phyloP scores from a whole-genome alignment of 2,329 filamentous ascomycete species.

The Trichoderma polysporum region DNA sequence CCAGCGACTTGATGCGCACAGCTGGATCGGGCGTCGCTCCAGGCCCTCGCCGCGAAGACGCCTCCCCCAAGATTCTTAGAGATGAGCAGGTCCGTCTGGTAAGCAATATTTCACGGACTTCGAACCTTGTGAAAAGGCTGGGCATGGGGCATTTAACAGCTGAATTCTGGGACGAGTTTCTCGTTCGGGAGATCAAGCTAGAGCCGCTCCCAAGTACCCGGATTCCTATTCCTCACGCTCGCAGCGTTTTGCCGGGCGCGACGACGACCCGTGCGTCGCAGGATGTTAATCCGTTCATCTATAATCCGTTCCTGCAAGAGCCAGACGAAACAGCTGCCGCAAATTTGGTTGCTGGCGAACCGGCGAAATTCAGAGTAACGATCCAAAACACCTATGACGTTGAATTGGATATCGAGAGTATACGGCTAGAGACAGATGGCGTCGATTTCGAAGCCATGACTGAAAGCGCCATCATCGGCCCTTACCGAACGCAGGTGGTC shows the following conservation, averaged over 20 bases:
- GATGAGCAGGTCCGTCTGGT: conserved; percentile 86
- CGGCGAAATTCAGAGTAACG: conserved; percentile 74
- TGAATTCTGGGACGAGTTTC: conserved; percentile 96
- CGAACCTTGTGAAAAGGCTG: conserved; percentile 71
- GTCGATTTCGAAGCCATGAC: conserved; percentile 66
- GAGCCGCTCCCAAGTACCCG: conserved; percentile 60
- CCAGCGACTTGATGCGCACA: conserved; percentile 77
- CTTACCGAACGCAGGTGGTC: conserved; percentile 79
- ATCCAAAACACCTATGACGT: conserved; percentile 95
- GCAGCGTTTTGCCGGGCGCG: conserved; percentile 52
- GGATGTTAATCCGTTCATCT: conserved; percentile 82
- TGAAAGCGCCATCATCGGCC: conserved; percentile 69
- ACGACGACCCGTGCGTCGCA: conserved; percentile 53
- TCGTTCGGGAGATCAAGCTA: conserved; percentile 75
- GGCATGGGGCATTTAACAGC: conserved; percentile 70
- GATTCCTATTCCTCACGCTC: conserved; percentile 65
- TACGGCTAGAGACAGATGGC: conserved; percentile 73
- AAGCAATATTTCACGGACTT: conserved; percentile 82
- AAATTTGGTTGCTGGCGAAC: conserved; percentile 76
- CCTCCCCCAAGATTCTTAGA: conserved; percentile 66
- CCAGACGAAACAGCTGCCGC: conserved; percentile 60
- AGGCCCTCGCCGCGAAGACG: conserved; percentile 65
- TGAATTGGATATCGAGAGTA: conserved; percentile 82
- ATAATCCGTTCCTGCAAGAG: conserved; percentile 84
- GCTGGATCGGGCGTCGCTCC: conserved; percentile 79